Base-by-base conservation (phyloP, 768 basidiomycete species). In the Amanita pseudoporphyria region DNA sequence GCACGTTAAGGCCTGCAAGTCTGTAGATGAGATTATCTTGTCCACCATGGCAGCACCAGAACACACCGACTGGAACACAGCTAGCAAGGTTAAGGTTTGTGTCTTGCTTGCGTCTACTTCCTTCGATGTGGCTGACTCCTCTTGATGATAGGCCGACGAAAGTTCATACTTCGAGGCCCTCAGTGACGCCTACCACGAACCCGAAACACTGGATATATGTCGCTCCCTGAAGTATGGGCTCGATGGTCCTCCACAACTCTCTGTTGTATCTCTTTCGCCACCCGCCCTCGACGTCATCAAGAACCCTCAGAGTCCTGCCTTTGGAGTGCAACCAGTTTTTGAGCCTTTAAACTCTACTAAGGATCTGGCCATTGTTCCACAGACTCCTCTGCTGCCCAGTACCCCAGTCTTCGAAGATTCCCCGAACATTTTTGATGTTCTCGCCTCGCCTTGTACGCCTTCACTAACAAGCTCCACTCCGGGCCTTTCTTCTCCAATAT, bases 401-500 rank as follows among this genome's bases (percentile, higher is more conserved):
- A 48, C 47, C 26, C 47, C 47, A 14, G 38, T 32, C 21, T 50
- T 43, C 24, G 39, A 50, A 40, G 49, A 50, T 42, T 43, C 49
- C 5, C 16, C 32, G 7, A 32, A 16, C 32, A 18, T 50, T 19
- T 43, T n/a, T 31, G 40, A 49, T 13, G 18, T 28, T 18, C n/a
- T 28, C 24, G 16, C 39, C 32, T 50, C 40, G 4, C 49, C 19
- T 14, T 50, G 31, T 40, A 48, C 47, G 0, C 47, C 47, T 16
- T 49, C 47, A 16, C 31, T 49, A n/a, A 40, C 47, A 30, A 40
- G 16, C 14, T 48, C 47, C 26, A 39, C 47, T 16, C 47, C 47
- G 9, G 26, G 12, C 28, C 28, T 48, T 16, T 48, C 38, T 4
- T 36, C 36, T 22, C 35, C 38, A 9, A 6, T 22, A 2, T 48